phyloP scores from a whole-genome alignment of 345 rosid genomes.

The Syzygium grande region DNA sequence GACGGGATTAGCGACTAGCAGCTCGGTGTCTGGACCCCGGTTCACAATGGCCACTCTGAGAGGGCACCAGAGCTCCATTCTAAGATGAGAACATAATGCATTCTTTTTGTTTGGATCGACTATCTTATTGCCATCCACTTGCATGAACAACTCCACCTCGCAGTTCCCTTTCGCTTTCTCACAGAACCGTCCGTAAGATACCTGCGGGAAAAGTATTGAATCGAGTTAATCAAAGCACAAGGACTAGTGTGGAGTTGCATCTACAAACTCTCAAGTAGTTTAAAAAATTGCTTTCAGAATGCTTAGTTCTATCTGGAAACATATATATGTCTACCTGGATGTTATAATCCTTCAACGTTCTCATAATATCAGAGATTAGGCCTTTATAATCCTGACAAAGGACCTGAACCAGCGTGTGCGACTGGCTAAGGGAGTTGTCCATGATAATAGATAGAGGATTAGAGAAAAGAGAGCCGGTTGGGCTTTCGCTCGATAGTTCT shows the following conservation, averaged over 20 bases:
- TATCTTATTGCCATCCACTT: constrained; percentile 56
- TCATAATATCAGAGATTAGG: constrained; percentile 54
- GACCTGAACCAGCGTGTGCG: constrained; percentile 49
- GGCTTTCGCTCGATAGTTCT: constrained; percentile 23
- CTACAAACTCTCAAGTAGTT: neutral
- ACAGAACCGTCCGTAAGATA: constrained; percentile 58
- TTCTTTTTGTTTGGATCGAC: constrained; percentile 62
- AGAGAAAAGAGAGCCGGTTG: constrained; percentile 25
- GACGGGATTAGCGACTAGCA: constrained; percentile 86
- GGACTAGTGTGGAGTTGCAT: neutral
- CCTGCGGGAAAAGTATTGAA: constrained; percentile 11
- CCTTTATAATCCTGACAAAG: constrained; percentile 65
- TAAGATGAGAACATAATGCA: constrained; percentile 49
- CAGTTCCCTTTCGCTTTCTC: constrained; percentile 27
- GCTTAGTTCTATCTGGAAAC: neutral
- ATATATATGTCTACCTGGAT: constrained; percentile 31
- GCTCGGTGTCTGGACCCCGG: constrained; percentile 92
- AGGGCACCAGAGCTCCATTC: constrained; percentile 66
- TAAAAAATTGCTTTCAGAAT: neutral
- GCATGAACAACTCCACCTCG: constrained; percentile 61
- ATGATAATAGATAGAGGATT: constrained; percentile 25
- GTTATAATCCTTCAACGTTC: constrained; percentile 61
- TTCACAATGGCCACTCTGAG: constrained; percentile 69
- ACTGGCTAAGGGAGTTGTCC: constrained; percentile 52
- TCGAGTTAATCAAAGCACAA: neutral